Evolutionary conservation across 768 basidiomycete species (phyloP).

Genomic region (Lenzites betulinus): DNA sequence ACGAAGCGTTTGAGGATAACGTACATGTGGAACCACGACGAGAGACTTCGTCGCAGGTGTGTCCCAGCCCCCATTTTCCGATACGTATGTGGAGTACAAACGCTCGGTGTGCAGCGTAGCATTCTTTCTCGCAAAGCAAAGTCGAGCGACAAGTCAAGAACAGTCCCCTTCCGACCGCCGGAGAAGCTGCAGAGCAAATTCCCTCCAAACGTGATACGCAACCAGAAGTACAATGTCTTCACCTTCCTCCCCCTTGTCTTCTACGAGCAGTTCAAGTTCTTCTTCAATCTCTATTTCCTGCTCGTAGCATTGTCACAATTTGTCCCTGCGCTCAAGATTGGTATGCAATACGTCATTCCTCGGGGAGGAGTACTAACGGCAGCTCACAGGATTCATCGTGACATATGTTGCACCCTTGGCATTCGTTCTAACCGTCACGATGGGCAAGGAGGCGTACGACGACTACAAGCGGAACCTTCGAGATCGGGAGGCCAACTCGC

Average conservation of each 20-base stretch:
- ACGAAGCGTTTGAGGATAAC: conserved; percentile 41
- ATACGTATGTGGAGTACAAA: no score
- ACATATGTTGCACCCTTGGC: conserved; percentile 97
- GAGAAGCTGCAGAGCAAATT: conserved; percentile 73
- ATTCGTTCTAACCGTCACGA: conserved; percentile 92
- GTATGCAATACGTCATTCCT: conserved; percentile 43
- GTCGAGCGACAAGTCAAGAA: conserved; percentile 71
- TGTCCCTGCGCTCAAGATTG: conserved; percentile 93
- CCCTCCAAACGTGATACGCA: conserved; percentile 90
- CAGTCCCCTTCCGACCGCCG: conserved; percentile 75
- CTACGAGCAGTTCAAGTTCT: conserved; percentile 99
- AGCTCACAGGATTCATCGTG: conserved; percentile 76
- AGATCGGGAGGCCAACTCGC: conserved; percentile 94
- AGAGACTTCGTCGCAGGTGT: conserved; percentile 28
- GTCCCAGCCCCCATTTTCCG: background rate
- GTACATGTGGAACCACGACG: conserved; percentile 35
- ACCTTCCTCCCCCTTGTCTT: conserved; percentile 98
- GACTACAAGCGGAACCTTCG: conserved; percentile 94
- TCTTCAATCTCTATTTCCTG: conserved; percentile 98
- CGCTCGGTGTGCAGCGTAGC: conserved; percentile 22
- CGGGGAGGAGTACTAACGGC: background rate
- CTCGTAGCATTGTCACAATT: conserved; percentile 97
- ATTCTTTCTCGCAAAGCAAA: conserved; percentile 31
- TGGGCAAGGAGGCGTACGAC: conserved; percentile 99
- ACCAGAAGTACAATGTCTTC: conserved; percentile 96